Conservation (phyloP, 2,329 filamentous ascomycete species). For the Cadophora sp. region DNA sequence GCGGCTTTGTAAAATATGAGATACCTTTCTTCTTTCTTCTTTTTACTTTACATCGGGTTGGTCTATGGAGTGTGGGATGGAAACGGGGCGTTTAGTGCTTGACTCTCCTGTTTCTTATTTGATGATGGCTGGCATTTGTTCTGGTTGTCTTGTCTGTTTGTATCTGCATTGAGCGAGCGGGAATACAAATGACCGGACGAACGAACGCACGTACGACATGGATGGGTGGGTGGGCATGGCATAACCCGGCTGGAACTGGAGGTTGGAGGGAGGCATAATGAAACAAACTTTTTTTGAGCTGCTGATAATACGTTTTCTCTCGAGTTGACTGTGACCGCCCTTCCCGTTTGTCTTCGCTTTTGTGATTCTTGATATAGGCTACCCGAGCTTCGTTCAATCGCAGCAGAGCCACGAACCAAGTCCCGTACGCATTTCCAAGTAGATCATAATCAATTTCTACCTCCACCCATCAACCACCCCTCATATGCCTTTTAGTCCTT, state of each 20-base stretch:
- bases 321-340: neutral
- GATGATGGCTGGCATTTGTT: constrained; percentile 6
- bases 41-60: constrained; percentile 6
- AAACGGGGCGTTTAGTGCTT: neutral
- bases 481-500: too few species aligned
- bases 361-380: neutral
- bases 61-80: constrained; percentile 20
- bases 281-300: constrained; percentile 11
- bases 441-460: too few species aligned
- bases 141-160: constrained; percentile 9
- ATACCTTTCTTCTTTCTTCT: neutral
- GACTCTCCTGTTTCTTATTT: neutral
- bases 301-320: neutral
- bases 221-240: constrained; percentile 1
- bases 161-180: constrained; percentile 17
- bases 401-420: too few species aligned
- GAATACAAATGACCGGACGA: constrained; percentile 1
- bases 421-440: too few species aligned
- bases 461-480: too few species aligned
- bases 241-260: neutral
- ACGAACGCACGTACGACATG: constrained; percentile 2
- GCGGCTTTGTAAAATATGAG: constrained; percentile 27
- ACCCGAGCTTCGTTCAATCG: neutral
- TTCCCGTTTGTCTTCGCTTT: too few species aligned
- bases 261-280: constrained; percentile 17